phyloP scores from a whole-genome alignment of 2,329 filamentous ascomycete genomes.

The Xylariales sp. region DNA sequence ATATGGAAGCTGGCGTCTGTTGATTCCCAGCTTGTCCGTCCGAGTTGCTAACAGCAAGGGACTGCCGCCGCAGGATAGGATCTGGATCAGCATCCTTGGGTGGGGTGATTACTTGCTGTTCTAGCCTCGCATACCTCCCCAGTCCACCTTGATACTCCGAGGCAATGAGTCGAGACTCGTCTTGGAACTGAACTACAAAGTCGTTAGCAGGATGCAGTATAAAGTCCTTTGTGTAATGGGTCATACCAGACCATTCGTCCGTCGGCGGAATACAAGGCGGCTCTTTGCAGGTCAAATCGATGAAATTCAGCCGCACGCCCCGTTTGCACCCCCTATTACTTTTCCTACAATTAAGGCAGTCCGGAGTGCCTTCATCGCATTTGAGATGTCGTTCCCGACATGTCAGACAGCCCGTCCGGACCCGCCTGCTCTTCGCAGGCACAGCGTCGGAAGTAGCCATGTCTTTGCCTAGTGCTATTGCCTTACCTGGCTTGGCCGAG shows the following conservation, averaged over 20 bases:
- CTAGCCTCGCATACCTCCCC: constrained; percentile 62
- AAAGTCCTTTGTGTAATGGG: constrained; percentile 10
- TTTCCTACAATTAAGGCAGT: constrained; percentile 77
- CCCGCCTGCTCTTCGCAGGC: constrained; percentile 68
- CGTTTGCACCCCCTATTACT: constrained; percentile 81
- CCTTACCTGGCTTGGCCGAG: constrained; percentile 12
- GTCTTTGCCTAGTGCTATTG: constrained; percentile 13
- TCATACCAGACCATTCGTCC: constrained; percentile 59
- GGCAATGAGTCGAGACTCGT: constrained; percentile 86
- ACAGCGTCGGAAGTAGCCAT: constrained; percentile 19
- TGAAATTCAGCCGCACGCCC: constrained; percentile 85
- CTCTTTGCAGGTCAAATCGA: constrained; percentile 70
- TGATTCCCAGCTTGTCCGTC: constrained; percentile 18
- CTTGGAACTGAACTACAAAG: constrained; percentile 65
- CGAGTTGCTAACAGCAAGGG: constrained; percentile 15
- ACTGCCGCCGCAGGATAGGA: constrained; percentile 19
- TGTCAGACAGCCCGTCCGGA: constrained; percentile 85
- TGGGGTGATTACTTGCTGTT: constrained; percentile 30
- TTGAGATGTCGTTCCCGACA: constrained; percentile 88
- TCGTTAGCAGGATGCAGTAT: background rate
- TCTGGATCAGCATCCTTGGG: constrained; percentile 24
- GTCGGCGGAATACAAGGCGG: constrained; percentile 60
- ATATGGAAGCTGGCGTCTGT: constrained; percentile 16
- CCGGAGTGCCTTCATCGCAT: constrained; percentile 69
- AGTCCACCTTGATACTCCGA: constrained; percentile 82